A percentile compares a stretch with the other conserved stretches of the same genome.
Evolutionary conservation across 805 yeast species (phyloP).

Genomic region (Maudiozyma pseudohumilis): DNA sequence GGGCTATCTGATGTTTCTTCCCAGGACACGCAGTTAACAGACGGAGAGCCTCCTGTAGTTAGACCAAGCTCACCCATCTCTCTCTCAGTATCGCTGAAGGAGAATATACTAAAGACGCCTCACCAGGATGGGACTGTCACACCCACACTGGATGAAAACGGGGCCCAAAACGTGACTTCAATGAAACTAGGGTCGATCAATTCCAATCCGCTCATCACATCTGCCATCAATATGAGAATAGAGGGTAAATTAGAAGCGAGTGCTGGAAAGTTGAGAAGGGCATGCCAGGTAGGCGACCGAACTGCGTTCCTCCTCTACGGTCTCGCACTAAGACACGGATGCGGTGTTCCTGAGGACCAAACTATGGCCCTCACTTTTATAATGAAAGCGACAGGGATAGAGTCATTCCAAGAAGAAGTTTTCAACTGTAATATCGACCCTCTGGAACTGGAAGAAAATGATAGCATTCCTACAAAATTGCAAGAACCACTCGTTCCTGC

Average conservation of each 20-base stretch:
- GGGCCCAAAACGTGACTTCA: neutral
- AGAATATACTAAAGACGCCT: neutral
- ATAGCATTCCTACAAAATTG: constrained; percentile 28
- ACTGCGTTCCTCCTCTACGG: constrained; percentile 67
- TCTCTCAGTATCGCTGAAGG: neutral
- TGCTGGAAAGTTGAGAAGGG: constrained; percentile 54
- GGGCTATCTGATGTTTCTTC: neutral
- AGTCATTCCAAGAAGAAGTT: constrained; percentile 18
- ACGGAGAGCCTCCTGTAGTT: neutral
- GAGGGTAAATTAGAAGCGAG: constrained; percentile 58
- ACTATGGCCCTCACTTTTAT: constrained; percentile 51
- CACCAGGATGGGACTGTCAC: neutral
- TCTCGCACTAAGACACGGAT: constrained; percentile 54
- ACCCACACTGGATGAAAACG: neutral
- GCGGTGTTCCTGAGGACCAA: constrained; percentile 53
- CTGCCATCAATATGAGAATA: constrained; percentile 41
- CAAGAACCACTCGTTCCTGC: constrained; percentile 41
- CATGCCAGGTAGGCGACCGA: constrained; percentile 50
- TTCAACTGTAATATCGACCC: constrained; percentile 28
- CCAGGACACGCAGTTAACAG: neutral
- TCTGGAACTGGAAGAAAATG: constrained; percentile 20
- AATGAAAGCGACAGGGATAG: constrained; percentile 39
- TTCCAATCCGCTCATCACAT: constrained; percentile 3
- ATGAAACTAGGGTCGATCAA: too few species aligned
- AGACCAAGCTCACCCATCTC: neutral